These are phyloP conservation scores for Phragmites australis DNA, from an alignment of 176 grass and related monocot genomes.

Conservation along the genomic window DNA sequence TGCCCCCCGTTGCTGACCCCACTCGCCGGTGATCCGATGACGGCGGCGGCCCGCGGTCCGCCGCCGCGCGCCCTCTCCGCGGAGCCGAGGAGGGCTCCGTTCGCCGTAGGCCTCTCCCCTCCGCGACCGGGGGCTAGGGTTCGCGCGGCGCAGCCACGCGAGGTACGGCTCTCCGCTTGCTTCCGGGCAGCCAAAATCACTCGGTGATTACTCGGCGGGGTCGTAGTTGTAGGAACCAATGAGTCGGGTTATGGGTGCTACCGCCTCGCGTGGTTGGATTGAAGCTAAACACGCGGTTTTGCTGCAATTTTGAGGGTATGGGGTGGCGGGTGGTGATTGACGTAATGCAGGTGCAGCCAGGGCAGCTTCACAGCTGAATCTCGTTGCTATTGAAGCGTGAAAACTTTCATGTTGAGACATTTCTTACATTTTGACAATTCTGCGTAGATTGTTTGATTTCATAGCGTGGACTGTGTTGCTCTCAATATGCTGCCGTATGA, in stretches of 20 bases:
- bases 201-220: background rate
- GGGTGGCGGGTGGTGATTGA: background rate
- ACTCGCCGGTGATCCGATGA: constrained; percentile 63
- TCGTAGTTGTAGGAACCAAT: background rate
- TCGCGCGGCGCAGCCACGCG: background rate
- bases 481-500: background rate
- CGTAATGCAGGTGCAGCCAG: constrained; percentile 17
- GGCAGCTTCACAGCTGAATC: background rate
- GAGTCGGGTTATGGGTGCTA: background rate
- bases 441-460: background rate
- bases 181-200: background rate
- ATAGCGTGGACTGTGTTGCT: background rate
- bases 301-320: constrained; percentile 28
- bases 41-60: constrained; percentile 15
- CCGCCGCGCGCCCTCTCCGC: constrained; percentile 17
- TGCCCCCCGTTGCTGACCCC: constrained; percentile 7
- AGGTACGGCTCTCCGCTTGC: constrained; percentile 33
- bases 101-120: background rate
- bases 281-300: background rate
- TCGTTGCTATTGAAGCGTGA: background rate
- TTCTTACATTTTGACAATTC: background rate
- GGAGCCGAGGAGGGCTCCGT: constrained; percentile 17
- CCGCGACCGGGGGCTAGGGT: constrained; percentile 22
- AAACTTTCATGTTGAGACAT: background rate
- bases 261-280: background rate